Conservation (phyloP, 441 rosid species). For the Adansonia grandidieri region DNA sequence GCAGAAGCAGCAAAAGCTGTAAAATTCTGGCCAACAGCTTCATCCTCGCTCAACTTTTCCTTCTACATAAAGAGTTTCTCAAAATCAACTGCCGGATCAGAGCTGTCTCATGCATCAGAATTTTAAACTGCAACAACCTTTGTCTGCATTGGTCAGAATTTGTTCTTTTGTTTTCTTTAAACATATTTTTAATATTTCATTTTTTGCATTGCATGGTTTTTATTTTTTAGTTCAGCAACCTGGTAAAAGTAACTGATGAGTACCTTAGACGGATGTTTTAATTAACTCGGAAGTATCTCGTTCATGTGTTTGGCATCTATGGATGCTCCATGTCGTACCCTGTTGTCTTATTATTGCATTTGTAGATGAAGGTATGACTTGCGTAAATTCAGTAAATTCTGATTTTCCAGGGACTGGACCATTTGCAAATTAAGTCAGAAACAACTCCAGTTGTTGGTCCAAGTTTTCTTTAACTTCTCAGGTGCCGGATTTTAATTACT, state of each 20-base stretch:
- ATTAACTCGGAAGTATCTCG: neutral
- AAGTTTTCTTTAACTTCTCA: constrained; percentile 37
- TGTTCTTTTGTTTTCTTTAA: neutral
- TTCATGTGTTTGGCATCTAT: neutral
- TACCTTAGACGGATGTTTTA: neutral
- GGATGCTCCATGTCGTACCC: too few species aligned
- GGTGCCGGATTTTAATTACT: neutral
- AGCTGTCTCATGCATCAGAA: constrained; percentile 34
- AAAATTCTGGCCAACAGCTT: constrained; percentile 35
- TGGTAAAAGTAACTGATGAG: neutral
- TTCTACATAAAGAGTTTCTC: constrained; percentile 40
- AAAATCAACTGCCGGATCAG: constrained; percentile 43
- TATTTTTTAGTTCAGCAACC: neutral
- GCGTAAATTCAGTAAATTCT: constrained; percentile 18
- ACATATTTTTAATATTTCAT: neutral
- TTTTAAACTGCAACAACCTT: constrained; percentile 17
- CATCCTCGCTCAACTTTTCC: constrained; percentile 20
- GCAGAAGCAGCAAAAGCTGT: constrained; percentile 44
- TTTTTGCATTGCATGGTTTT: neutral
- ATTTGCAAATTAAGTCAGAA: constrained; percentile 34
- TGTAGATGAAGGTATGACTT: neutral
- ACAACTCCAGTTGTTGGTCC: constrained; percentile 39
- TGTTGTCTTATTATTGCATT: neutral
- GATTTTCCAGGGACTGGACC: constrained; percentile 44
- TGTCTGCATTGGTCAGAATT: constrained; percentile 13